Conservation (phyloP, 345 rosid genomes). For the Ricinus communis region DNA sequence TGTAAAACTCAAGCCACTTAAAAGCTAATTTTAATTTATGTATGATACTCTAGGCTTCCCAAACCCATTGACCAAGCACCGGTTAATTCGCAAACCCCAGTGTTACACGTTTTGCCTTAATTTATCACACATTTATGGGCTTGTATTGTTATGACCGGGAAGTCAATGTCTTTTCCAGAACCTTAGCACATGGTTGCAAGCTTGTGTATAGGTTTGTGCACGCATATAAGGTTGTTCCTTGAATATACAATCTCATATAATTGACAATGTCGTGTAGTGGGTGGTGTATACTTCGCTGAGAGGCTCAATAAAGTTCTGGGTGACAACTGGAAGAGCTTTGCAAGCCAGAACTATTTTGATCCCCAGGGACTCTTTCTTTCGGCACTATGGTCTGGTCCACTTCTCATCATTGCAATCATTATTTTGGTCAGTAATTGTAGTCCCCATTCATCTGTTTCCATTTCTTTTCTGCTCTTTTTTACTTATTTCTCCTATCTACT, state of each 20-base stretch:
- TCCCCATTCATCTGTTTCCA: conserved; percentile 5
- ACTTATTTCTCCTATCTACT: not conserved
- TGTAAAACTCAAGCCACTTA: too few relatives aligned
- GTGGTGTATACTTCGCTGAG: conserved; percentile 91
- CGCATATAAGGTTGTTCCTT: not conserved
- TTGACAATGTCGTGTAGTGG: conserved; percentile 51
- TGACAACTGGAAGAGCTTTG: conserved; percentile 77
- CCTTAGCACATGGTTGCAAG: not conserved
- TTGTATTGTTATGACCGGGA: not conserved
- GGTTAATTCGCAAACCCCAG: not conserved
- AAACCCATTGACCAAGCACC: too few relatives aligned
- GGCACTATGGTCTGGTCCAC: conserved; percentile 94
- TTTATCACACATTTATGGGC: not conserved
- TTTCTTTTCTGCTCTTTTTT: conserved; percentile 1
- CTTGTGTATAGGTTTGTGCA: not conserved
- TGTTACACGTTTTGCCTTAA: not conserved
- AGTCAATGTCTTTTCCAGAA: not conserved
- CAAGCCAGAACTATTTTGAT: conserved; percentile 90
- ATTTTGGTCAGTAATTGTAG: conserved; percentile 61
- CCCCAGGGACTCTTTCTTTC: conserved; percentile 78
- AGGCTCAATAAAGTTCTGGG: conserved; percentile 57
- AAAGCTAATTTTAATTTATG: too few relatives aligned
- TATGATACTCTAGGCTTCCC: too few relatives aligned
- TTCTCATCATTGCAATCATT: conserved; percentile 66
- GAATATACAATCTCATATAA: not conserved